These are phyloP conservation scores for Lactarius akahatsu DNA, from an alignment of 768 basidiomycete genomes.

Conservation along the genomic window DNA sequence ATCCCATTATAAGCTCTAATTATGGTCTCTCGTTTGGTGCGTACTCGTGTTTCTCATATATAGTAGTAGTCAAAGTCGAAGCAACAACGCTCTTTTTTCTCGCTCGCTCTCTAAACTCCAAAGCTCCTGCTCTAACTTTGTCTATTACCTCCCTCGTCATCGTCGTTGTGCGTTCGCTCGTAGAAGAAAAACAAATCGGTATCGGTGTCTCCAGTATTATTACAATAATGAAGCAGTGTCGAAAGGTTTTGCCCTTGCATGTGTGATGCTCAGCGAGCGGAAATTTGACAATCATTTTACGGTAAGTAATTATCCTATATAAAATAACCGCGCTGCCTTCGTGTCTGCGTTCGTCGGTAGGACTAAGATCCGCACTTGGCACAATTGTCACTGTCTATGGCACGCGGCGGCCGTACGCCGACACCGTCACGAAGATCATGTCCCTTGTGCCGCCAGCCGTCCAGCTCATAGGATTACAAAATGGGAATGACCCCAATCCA, in stretches of 20 bases:
- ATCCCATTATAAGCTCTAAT: slow-evolving; percentile 28
- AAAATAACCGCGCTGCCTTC: too few relatives aligned
- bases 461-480: too few relatives aligned
- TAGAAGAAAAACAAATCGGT: slow-evolving; percentile 17
- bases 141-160: not conserved
- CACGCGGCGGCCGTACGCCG: too few relatives aligned
- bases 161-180: not conserved
- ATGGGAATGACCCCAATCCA: too few relatives aligned
- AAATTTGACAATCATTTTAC: too few relatives aligned
- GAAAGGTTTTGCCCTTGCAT: slow-evolving; percentile 1
- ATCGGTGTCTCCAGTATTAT: slow-evolving; percentile 12
- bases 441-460: too few relatives aligned
- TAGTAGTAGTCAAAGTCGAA: slow-evolving; percentile 9
- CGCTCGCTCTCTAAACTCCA: not conserved
- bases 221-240: slow-evolving; percentile 14
- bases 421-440: too few relatives aligned
- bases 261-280: too few relatives aligned
- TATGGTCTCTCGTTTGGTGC: slow-evolving; percentile 19
- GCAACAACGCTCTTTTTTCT: slow-evolving; percentile 23
- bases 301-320: too few relatives aligned
- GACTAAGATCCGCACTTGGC: too few relatives aligned
- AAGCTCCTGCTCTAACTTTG: not conserved
- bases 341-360: too few relatives aligned
- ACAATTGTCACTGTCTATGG: too few relatives aligned
- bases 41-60: slow-evolving; percentile 17